These are phyloP conservation scores for Firmiana major DNA, from an alignment of 345 rosid genomes.

Conservation along the genomic window DNA sequence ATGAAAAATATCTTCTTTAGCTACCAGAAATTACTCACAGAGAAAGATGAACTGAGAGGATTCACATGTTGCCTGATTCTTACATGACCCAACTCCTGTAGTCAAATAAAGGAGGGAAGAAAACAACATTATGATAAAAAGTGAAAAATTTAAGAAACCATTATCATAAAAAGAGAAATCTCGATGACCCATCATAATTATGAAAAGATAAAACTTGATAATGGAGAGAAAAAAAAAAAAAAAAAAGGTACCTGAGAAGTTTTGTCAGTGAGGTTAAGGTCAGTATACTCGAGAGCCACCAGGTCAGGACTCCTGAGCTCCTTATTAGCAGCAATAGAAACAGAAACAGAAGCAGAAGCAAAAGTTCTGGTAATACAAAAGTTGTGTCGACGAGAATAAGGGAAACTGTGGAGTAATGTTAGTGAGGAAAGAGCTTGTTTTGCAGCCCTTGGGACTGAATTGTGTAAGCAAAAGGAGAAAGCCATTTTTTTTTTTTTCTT, in stretches of 20 bases:
- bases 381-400: conserved; percentile 21
- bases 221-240: background rate
- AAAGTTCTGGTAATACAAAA: conserved; percentile 1
- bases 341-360: conserved; percentile 14
- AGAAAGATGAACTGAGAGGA: conserved; percentile 77
- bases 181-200: background rate
- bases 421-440: conserved; percentile 20
- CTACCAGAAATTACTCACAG: conserved; percentile 37
- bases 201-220: background rate
- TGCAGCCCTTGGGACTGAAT: conserved; percentile 24
- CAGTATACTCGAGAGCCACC: conserved; percentile 73
- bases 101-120: background rate
- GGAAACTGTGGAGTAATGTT: conserved; percentile 13
- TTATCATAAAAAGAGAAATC: background rate
- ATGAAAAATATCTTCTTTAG: background rate
- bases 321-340: conserved; percentile 19
- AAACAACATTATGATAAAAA: background rate
- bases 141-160: background rate
- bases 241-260: conserved; percentile 39
- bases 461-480: background rate
- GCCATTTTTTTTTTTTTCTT: conserved; percentile 27
- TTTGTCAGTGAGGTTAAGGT: conserved; percentile 60
- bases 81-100: conserved; percentile 71
- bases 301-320: conserved; percentile 53
- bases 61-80: conserved; percentile 96